phyloP scores from a whole-genome alignment of 2,329 filamentous ascomycete species.

The Trichoderma koningiopsis region DNA sequence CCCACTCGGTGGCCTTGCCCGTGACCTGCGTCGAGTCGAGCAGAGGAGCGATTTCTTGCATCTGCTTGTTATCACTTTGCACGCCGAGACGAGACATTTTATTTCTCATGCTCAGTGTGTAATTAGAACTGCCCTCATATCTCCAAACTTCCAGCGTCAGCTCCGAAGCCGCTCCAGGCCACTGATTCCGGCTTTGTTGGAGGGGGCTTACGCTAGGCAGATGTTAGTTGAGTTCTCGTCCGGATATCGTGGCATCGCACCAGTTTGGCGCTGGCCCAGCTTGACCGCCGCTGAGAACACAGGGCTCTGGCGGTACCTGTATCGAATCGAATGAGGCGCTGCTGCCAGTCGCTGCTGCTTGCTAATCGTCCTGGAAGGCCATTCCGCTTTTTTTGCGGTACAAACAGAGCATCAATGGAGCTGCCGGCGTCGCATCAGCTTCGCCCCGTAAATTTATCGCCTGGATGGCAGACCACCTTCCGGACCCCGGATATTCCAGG shows the following conservation, averaged over 20 bases:
- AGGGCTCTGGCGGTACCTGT: background rate
- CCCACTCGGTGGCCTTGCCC: conserved; percentile 21
- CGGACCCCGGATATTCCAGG: conserved; percentile 22
- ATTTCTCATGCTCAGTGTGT: background rate
- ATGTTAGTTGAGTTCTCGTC: conserved; percentile 9
- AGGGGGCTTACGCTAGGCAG: conserved; percentile 22
- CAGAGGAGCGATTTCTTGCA: background rate
- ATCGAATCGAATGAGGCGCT: background rate
- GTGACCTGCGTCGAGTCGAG: conserved; percentile 19
- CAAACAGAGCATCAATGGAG: background rate
- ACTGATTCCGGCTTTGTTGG: conserved; percentile 11
- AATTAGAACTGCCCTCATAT: background rate
- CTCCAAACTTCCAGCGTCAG: background rate
- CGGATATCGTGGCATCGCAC: conserved; percentile 20
- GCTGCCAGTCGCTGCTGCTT: background rate
- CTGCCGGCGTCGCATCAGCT: conserved; percentile 6
- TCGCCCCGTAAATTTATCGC: conserved; percentile 3
- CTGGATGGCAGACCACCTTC: conserved; percentile 19
- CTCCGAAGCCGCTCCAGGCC: conserved; percentile 1
- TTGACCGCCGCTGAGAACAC: background rate
- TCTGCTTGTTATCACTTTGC: background rate
- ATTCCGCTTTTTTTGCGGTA: background rate
- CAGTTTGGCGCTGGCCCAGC: background rate
- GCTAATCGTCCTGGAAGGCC: background rate
- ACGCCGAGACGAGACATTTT: background rate